phyloP scores from a whole-genome alignment of 2,329 filamentous ascomycete genomes.

The Trichoderma afroharzianum region DNA sequence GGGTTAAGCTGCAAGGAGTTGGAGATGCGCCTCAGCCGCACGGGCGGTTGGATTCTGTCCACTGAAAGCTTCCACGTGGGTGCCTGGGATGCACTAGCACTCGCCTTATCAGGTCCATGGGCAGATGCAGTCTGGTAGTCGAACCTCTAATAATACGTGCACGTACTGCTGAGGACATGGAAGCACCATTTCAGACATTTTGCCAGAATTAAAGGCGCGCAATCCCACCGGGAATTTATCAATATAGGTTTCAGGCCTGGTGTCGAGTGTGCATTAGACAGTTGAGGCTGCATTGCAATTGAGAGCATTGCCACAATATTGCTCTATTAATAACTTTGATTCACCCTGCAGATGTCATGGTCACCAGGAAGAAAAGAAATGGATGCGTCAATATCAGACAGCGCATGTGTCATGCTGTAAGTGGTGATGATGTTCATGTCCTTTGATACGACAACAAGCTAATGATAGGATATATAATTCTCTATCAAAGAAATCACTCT shows the following conservation, averaged over 20 bases:
- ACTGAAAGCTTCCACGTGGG: constrained; percentile 9
- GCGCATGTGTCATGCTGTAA: not conserved
- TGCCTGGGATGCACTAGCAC: not conserved
- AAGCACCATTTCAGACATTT: not conserved
- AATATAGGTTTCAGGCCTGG: not conserved
- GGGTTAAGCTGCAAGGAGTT: not conserved
- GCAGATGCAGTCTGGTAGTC: not conserved
- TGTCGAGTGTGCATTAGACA: not conserved
- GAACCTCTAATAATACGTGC: not conserved
- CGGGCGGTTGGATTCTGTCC: not conserved
- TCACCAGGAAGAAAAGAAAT: not conserved
- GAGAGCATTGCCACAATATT: not conserved
- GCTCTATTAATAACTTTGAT: not conserved
- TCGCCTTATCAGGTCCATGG: not conserved
- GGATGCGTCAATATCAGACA: not conserved
- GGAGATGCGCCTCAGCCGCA: constrained; percentile 7
- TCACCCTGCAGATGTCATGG: not conserved
- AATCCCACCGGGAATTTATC: not conserved
- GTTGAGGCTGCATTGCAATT: not conserved
- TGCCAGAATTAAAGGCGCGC: not conserved
- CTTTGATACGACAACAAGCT: not conserved
- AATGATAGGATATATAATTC: not conserved
- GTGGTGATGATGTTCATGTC: not conserved
- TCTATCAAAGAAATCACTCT: not conserved
- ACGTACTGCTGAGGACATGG: not conserved